These are phyloP conservation scores for Heterobasidion irregulare DNA, from an alignment of 1,284 basidiomycete genomes.

Conservation along the genomic window DNA sequence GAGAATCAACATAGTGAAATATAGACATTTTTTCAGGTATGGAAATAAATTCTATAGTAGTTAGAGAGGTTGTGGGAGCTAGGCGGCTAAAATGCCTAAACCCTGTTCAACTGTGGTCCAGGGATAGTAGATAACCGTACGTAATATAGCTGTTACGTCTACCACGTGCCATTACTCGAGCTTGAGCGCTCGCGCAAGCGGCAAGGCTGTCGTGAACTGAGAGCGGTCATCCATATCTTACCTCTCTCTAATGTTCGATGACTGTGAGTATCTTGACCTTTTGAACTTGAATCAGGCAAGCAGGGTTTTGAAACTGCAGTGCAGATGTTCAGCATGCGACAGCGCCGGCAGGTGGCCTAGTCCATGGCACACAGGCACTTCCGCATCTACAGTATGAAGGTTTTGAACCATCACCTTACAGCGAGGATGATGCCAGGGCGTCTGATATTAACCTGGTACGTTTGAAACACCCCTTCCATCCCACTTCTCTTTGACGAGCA, in stretches of 20 bases:
- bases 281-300: slow-evolving; percentile 5
- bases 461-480: slow-evolving; percentile 8
- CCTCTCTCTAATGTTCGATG: slow-evolving; percentile 62
- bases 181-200: too few species aligned
- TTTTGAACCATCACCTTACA: slow-evolving; percentile 68
- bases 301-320: slow-evolving; percentile 1
- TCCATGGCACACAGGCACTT: slow-evolving; percentile 28
- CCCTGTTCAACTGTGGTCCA: too few species aligned
- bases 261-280: slow-evolving; percentile 48
- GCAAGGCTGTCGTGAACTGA: background rate
- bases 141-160: too few species aligned
- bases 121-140: too few species aligned
- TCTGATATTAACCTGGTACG: slow-evolving; percentile 33
- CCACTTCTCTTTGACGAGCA: background rate
- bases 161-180: too few species aligned
- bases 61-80: too few species aligned
- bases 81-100: too few species aligned
- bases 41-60: too few species aligned
- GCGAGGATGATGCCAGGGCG: slow-evolving; percentile 36
- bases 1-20: too few species aligned
- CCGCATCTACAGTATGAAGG: slow-evolving; percentile 75
- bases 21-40: too few species aligned
- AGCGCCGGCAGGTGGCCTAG: slow-evolving; percentile 33
- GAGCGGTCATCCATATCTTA: too few species aligned
- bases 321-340: slow-evolving; percentile 81